Base-by-base conservation (phyloP, 306 rosid genomes). In the Lathyrus sativus region DNA sequence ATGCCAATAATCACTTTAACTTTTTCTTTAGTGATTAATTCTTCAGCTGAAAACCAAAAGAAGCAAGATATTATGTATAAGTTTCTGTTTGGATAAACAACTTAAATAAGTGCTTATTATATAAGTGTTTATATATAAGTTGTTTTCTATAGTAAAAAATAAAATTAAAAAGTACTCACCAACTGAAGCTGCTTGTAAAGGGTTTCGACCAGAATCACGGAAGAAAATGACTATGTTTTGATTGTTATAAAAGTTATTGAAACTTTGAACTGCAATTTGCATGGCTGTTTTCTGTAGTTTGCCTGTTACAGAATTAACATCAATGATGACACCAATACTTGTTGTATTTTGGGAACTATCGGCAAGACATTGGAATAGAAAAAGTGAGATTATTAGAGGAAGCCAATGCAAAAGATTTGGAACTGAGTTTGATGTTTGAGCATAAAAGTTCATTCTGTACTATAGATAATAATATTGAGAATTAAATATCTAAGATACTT, bases 1-100 rank as follows among this genome's bases (percentile, higher is more conserved):
- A 78, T 77, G 69, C 86, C 88, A 72, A 86, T 37, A 9, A 86
- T 41, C 3, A 67, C 80, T 51, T 81, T 0, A 11, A 84, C 84
- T 42, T 77, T 79, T 35, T 68, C 71, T 42, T 84, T 41, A 9
- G 67, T 62, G 55, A 79, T 81, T 12, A 84, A 49, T 35, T 84
- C 73, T 60, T 80, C 74, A 72, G 83, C 88, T 84, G 77, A 35
- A 67, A 67, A 76, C 17, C 70, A 83, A 4, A 14, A 71, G 53
- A 56, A 66, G 24, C 9, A 48, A 56, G 9, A 58, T 58, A 37
- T 37, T 24, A 24, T 7, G 9, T 17, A 49, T 7, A 46, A 46
- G 15, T 4, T 12, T 5, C 49, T 5, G 13, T 42, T 42, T 42
- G 46, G 46, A 42, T 42, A 42, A 42, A 24, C 6, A 42, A 42